phyloP scores from a whole-genome alignment of 1,284 basidiomycete genomes.

The Trametes pubescens region DNA sequence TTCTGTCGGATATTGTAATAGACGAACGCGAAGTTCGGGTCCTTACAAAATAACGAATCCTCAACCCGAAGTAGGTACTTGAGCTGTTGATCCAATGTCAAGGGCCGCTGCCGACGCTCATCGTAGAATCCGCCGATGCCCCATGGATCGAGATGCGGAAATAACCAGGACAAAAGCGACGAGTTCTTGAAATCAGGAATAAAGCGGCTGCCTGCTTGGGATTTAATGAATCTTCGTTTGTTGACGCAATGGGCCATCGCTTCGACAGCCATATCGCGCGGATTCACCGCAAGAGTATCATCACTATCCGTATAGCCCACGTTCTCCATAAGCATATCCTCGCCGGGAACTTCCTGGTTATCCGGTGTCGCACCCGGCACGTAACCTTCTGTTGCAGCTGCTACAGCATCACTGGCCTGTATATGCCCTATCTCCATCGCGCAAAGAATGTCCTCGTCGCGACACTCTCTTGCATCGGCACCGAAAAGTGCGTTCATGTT shows the following conservation, averaged over 20 bases:
- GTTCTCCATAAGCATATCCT: conserved; percentile 10
- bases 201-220: conserved; percentile 13
- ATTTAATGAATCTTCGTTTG: conserved; percentile 9
- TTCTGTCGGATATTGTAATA: too few species aligned
- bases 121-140: too few species aligned
- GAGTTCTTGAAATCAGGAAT: conserved; percentile 27
- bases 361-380: conserved; percentile 13
- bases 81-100: background rate
- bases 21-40: too few species aligned
- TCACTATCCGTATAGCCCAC: conserved; percentile 9
- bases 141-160: conserved; percentile 3
- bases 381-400: background rate
- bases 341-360: background rate
- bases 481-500: background rate
- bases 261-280: conserved; percentile 15
- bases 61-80: too few species aligned
- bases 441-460: conserved; percentile 1
- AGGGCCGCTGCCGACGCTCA: too few species aligned
- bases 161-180: conserved; percentile 22
- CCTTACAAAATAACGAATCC: too few species aligned
- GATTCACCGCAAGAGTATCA: background rate
- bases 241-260: conserved; percentile 18
- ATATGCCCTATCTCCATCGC: conserved; percentile 18
- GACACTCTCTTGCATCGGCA: too few species aligned
- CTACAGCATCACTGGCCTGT: background rate